Evolutionary conservation across 2,329 filamentous ascomycete species (phyloP), one percentile per base, ranked within the genome.

Genomic region (Sclerotinia nivalis): DNA sequence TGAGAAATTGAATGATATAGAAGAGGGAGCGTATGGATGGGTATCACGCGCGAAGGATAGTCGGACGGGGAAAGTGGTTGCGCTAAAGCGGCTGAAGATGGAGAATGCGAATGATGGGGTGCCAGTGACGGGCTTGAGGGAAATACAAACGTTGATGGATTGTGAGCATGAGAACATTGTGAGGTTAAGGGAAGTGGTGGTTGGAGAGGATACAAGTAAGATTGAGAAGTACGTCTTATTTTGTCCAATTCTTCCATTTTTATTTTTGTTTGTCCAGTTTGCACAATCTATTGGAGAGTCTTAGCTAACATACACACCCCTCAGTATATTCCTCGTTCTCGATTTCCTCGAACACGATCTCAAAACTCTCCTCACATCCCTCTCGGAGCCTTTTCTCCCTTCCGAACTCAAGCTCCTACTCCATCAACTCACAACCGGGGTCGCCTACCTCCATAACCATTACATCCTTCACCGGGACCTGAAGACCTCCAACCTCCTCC

Each of bases 331-430:
- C 80, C 88, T 99, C 70, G 96, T 98, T 73, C 95, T 99, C 85
- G 94, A 97, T 78, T 99, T 98, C 81, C 85, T 97, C 76, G 95
- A 98, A 83, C 96, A 99, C 84, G 96, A 99, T 78, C 88, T 99
- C 70, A 97, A 96, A 81, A 92, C 91, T 69, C 87, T 99, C 70
- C 91, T 97, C 73, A 92, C 96, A 80, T 92, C 96, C 78, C 97
- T 98, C 93, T 87, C 91, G 66, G 93, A 97, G 78, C 93, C 94
- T 0, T 99, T 99, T 79, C 86, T 97, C 69, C 91, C 92, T 1
- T 97, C 93, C 55, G 96, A 99, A 80, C 89, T 93, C 78, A 99
- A 99, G 81, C 95, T 93, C 0, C 87, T 99, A 34, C 86, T 98
- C 69, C 84, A 89, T 1, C 96, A 99, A 80, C 88, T 99, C 45